These are phyloP conservation scores for Theobroma grandiflorum DNA, from an alignment of 441 rosid genomes.

Conservation along the genomic window DNA sequence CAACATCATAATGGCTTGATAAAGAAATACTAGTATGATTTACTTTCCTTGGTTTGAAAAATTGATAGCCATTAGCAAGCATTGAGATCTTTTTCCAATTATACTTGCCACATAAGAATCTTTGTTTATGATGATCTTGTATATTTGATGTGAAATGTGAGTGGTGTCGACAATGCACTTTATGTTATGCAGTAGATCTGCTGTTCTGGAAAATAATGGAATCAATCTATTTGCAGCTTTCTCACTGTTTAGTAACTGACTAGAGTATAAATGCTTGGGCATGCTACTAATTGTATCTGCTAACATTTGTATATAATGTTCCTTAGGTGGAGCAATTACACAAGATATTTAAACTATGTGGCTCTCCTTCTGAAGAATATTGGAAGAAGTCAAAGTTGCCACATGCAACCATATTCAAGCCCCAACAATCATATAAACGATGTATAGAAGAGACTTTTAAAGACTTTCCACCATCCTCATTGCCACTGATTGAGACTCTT, in stretches of 20 bases:
- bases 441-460: constrained; percentile 60
- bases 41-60: neutral
- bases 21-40: neutral
- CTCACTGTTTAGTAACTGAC: neutral
- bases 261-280: neutral
- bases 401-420: constrained; percentile 67
- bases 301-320: constrained; percentile 1
- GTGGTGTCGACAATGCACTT: neutral
- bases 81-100: neutral
- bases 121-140: neutral
- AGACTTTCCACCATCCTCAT: constrained; percentile 58
- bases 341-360: constrained; percentile 70
- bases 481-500: constrained; percentile 64
- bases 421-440: constrained; percentile 59
- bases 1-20: neutral
- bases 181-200: neutral
- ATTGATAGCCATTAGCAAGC: neutral
- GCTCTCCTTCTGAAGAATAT: constrained; percentile 75
- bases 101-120: neutral
- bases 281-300: constrained; percentile 1
- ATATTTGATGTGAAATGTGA: neutral
- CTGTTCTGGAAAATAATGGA: neutral
- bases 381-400: constrained; percentile 74
- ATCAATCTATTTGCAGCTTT: constrained; percentile 27
- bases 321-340: constrained; percentile 72